Percentiles rank a stretch among this genome's conserved stretches.
Evolutionary conservation across 2,329 filamentous ascomycete species (phyloP).

Genomic region (Microsporum canis): DNA sequence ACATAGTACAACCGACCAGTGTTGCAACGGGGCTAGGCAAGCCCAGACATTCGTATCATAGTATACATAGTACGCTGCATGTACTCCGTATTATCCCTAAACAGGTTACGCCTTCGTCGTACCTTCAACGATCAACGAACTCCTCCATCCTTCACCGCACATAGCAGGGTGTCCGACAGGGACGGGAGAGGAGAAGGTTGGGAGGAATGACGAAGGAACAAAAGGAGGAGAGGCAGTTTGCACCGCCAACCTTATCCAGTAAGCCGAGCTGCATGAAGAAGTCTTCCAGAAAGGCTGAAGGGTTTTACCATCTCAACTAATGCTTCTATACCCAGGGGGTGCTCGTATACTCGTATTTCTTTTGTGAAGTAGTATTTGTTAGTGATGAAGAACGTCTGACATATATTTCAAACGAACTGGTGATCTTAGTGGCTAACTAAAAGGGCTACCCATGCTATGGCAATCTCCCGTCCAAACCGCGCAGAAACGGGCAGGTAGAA

Average conservation of each 20-base stretch:
- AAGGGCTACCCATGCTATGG: neutral
- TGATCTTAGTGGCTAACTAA: neutral
- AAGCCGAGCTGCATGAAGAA: neutral
- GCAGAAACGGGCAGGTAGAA: neutral
- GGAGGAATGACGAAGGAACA: neutral
- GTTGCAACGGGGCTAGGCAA: too few species aligned
- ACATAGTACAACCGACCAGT: too few species aligned
- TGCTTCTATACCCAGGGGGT: neutral
- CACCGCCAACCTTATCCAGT: neutral
- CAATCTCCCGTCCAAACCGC: conserved; percentile 3
- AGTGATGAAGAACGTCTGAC: neutral
- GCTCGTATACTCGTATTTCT: neutral
- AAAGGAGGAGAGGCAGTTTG: neutral
- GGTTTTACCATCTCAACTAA: too few species aligned
- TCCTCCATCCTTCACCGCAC: neutral
- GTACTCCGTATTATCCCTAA: neutral
- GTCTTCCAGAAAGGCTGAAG: neutral
- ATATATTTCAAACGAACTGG: neutral
- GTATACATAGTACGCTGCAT: too few species aligned
- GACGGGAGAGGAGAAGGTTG: neutral
- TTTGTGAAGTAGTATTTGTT: neutral
- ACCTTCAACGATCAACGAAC: neutral
- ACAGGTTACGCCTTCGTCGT: neutral
- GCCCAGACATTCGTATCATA: too few species aligned
- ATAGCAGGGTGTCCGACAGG: neutral